Base-by-base conservation (phyloP, 2,329 filamentous ascomycete genomes). In the Aureobasidium namibiae region DNA sequence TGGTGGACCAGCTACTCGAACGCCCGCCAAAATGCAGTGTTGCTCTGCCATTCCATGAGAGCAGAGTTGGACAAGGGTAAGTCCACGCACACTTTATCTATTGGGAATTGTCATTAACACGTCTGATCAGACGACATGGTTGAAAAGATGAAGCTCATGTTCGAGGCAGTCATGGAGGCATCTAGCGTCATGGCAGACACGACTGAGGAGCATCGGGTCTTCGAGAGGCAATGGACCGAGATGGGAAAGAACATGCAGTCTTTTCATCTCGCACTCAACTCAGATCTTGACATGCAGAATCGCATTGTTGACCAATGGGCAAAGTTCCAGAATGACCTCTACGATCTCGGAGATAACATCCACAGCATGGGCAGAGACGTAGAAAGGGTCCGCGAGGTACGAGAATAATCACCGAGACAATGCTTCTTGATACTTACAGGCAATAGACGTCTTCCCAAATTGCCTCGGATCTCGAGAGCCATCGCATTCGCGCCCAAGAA, bases 1-100 rank as follows among this genome's bases (percentile, higher is more conserved):
- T 80, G 76, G 67, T 87, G 84, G 83, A 85, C 78, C 1, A 86
- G 82, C 24, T 88, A 84, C 72, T 82, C 81, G 64, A 85, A 84
- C 68, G 81, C 77, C 60, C 76, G 78, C 59, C 81, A 85, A 59
- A 83, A 84, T 63, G 83, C 83, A 2, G 73, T 82, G 44, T 71
- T 83, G 18, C 82, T 87, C 64, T 88, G 85, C 63, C 79, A 84
- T 62, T 82, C 83, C 29, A 79, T 81, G 42, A 78, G 84, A 38
- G 72, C 77, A 42, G 80, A 83, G 56, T 76, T 81, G 14, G 83
- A 86, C 60, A 82, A 81, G 66, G 79, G 78, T 72, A 68, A 60
- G 64, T 57, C 31, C 16, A 34, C 8, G 21, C 23, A 6, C n/a
- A 11, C 24, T 13, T 31, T 21, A 31, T 31, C 29, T 31, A 31